Percentiles rank a stretch among this genome's conserved stretches.
Conservation (phyloP, 108 stramenopile species). For the Conticribra weissflogii region DNA sequence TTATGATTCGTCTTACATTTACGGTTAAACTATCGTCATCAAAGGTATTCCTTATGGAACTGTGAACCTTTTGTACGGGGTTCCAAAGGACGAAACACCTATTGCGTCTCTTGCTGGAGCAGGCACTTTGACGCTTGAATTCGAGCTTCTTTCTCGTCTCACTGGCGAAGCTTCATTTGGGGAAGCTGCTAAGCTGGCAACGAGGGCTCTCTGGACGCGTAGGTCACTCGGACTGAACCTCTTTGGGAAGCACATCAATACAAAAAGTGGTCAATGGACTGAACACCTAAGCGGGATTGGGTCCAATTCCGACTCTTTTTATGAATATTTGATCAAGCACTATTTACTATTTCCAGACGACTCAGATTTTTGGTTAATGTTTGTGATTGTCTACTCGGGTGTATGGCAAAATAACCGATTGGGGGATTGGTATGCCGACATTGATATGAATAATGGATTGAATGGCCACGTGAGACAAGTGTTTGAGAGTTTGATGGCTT, state of each 20-base stretch:
- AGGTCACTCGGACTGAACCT: conserved; percentile 64
- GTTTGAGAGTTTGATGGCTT: conserved; percentile 93
- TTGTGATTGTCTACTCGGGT: conserved; percentile 68
- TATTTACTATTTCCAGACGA: conserved; percentile 87
- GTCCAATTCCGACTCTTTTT: conserved; percentile 93
- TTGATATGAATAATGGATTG: conserved; percentile 76
- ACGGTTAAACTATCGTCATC: not conserved
- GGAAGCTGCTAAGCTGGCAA: conserved; percentile 67
- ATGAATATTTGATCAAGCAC: conserved; percentile 85
- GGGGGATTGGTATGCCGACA: conserved; percentile 94
- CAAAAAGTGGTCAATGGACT: conserved; percentile 82
- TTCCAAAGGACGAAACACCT: conserved; percentile 83
- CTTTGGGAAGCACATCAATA: conserved; percentile 93
- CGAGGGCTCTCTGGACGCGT: conserved; percentile 74
- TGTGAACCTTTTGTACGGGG: conserved; percentile 83
- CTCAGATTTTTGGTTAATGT: conserved; percentile 85
- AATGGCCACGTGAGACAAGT: conserved; percentile 42
- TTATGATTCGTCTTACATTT: not conserved
- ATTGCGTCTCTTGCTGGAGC: conserved; percentile 90
- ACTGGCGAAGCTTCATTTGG: conserved; percentile 84
- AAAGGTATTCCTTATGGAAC: conserved; percentile 96
- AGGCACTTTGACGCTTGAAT: conserved; percentile 88
- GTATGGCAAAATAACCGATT: conserved; percentile 64
- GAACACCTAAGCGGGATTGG: conserved; percentile 91
- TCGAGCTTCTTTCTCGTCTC: conserved; percentile 79